A percentile compares a stretch with the other conserved stretches of the same genome.
These are phyloP conservation scores for Inga leiocalycina DNA, from an alignment of 306 rosid species.

Conservation along the genomic window DNA sequence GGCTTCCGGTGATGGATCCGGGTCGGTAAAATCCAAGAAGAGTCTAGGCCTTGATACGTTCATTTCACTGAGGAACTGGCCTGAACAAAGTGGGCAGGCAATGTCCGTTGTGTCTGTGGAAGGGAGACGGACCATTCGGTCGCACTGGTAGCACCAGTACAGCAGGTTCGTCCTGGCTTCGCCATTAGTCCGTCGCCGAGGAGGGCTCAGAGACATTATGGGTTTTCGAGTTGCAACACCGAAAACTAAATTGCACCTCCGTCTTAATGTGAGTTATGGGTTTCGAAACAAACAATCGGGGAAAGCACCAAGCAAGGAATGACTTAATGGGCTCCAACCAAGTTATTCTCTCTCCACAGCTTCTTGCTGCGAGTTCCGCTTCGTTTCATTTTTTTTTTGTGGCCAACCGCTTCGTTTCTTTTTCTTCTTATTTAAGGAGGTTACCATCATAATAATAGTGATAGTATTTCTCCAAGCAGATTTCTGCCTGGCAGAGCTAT, in stretches of 20 bases:
- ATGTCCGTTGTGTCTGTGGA: conserved; percentile 38
- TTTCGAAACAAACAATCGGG: not conserved
- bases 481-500: not conserved
- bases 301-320: conserved; percentile 36
- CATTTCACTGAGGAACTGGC: conserved; percentile 63
- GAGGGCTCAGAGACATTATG: conserved; percentile 63
- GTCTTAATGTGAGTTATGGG: not conserved
- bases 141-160: conserved; percentile 86
- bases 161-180: conserved; percentile 39
- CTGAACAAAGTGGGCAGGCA: conserved; percentile 76
- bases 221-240: not conserved
- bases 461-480: not conserved
- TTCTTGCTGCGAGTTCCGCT: not conserved
- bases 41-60: conserved; percentile 48
- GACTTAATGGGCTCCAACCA: conserved; percentile 48
- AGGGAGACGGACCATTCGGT: conserved; percentile 49
- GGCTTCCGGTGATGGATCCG: conserved; percentile 65
- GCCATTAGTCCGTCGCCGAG: conserved; percentile 39
- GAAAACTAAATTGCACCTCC: not conserved
- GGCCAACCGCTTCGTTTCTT: not conserved
- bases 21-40: conserved; percentile 41
- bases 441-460: not conserved
- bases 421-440: not conserved
- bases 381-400: too few relatives aligned
- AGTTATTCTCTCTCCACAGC: conserved; percentile 3